Evolutionary conservation across 2,329 filamentous ascomycete genomes (phyloP).

Genomic region (Clarireedia homoeocarpa): DNA sequence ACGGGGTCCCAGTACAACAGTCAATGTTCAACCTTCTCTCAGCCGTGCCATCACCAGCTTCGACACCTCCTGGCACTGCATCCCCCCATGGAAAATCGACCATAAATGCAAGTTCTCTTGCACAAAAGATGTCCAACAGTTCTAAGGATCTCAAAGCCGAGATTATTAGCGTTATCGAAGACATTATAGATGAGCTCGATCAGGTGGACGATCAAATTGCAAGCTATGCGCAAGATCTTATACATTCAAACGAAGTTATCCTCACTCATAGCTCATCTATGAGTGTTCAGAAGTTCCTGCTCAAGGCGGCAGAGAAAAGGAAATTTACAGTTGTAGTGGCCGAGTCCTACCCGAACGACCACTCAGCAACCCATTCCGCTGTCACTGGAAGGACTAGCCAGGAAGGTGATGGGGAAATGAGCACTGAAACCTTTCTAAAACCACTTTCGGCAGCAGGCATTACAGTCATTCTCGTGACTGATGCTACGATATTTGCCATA

Average conservation of each 20-base stretch:
- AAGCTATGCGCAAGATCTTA: conserved; percentile 79
- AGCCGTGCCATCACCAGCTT: conserved; percentile 48
- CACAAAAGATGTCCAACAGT: conserved; percentile 24
- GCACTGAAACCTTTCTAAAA: conserved; percentile 56
- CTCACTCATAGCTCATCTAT: conserved; percentile 80
- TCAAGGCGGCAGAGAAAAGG: conserved; percentile 79
- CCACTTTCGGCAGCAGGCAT: conserved; percentile 71
- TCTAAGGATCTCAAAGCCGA: conserved; percentile 73
- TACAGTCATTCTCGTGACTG: conserved; percentile 74
- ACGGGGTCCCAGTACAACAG: conserved; percentile 43
- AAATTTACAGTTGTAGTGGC: conserved; percentile 87
- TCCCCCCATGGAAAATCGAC: conserved; percentile 37
- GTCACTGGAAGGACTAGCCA: conserved; percentile 46
- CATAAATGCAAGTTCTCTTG: conserved; percentile 22
- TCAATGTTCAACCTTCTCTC: conserved; percentile 87
- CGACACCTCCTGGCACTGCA: conserved; percentile 43
- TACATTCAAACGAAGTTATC: conserved; percentile 87
- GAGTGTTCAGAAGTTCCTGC: conserved; percentile 82
- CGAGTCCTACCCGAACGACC: conserved; percentile 63
- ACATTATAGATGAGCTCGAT: conserved; percentile 91
- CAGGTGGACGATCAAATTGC: conserved; percentile 93
- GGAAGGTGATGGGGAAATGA: conserved; percentile 36
- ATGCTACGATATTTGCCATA: conserved; percentile 81
- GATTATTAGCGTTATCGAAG: conserved; percentile 86
- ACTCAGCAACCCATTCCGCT: conserved; percentile 53